These are phyloP conservation scores for Schwanniomyces yamadae DNA, from an alignment of 805 yeast species.

Conservation along the genomic window DNA sequence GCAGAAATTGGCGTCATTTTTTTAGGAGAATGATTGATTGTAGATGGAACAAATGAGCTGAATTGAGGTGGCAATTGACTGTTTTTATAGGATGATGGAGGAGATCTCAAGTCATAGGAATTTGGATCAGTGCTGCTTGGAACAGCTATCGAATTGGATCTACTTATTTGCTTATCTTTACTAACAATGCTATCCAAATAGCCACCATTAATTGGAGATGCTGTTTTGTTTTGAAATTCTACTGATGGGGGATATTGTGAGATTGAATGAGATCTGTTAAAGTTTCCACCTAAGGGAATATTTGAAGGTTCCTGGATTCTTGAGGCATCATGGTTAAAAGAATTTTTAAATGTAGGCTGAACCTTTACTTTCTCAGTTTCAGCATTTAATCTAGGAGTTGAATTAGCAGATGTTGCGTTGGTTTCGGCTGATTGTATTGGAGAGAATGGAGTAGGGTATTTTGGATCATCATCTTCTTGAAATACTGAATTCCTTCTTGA, in stretches of 20 bases:
- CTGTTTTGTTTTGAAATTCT: conserved; percentile 8
- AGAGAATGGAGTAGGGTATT: conserved; percentile 14
- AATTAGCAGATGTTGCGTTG: conserved; percentile 9
- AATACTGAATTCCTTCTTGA: conserved; percentile 11
- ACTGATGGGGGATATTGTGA: conserved; percentile 46
- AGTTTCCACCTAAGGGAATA: background rate
- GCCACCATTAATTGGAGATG: conserved; percentile 25
- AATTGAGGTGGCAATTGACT: conserved; percentile 2
- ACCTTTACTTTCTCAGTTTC: conserved; percentile 5
- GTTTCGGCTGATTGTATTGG: conserved; percentile 12
- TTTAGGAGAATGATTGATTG: conserved; percentile 3
- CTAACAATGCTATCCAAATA: conserved; percentile 26
- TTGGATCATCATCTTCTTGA: conserved; percentile 12
- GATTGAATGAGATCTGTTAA: conserved; percentile 39
- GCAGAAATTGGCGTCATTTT: conserved; percentile 3
- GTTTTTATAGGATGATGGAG: conserved; percentile 13
- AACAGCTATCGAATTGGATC: conserved; percentile 13
- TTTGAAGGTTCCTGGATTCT: conserved; percentile 1
- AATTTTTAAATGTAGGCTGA: conserved; percentile 9
- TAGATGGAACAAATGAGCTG: conserved; percentile 1
- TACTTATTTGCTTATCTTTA: conserved; percentile 3
- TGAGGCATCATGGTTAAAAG: conserved; percentile 4
- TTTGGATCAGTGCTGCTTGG: conserved; percentile 3
- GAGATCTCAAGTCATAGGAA: conserved; percentile 15
- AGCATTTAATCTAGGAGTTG: conserved; percentile 14